These are phyloP conservation scores for Tetradesmus lagerheimii DNA, from an alignment of 139 green algal genomes.

Conservation along the genomic window DNA sequence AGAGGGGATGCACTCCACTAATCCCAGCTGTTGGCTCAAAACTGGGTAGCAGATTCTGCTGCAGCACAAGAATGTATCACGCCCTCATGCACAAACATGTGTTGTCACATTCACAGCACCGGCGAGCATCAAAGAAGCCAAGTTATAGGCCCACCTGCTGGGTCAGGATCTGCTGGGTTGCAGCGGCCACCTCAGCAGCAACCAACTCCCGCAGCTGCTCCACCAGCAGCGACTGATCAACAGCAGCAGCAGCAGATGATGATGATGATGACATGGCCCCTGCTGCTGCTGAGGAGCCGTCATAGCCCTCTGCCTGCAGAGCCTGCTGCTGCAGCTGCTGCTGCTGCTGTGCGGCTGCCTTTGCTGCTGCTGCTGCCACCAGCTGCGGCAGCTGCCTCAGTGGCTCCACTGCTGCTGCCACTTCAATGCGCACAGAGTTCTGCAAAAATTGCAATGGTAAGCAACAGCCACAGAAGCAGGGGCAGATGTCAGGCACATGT, in stretches of 20 bases:
- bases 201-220: slow-evolving; percentile 45
- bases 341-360: slow-evolving; percentile 44
- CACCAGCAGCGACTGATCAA: slow-evolving; percentile 12
- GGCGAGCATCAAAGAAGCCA: no score
- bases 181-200: slow-evolving; percentile 49
- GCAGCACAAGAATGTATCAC: no score
- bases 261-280: neutral
- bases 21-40: no score
- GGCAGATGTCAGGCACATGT: no score
- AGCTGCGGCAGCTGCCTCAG: slow-evolving; percentile 56
- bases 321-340: slow-evolving; percentile 35
- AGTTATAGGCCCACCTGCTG: slow-evolving; percentile 38
- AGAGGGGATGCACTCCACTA: no score
- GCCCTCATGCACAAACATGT: no score
- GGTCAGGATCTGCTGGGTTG: slow-evolving; percentile 40
- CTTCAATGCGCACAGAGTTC: slow-evolving; percentile 59
- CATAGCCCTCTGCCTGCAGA: neutral
- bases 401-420: slow-evolving; percentile 50
- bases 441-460: no score
- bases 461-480: no score
- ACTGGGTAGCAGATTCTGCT: no score
- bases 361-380: slow-evolving; percentile 51
- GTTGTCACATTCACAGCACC: no score
- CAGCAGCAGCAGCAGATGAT: neutral
- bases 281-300: neutral